Base-by-base conservation (phyloP, 306 rosid genomes). In the Casuarina glauca region DNA sequence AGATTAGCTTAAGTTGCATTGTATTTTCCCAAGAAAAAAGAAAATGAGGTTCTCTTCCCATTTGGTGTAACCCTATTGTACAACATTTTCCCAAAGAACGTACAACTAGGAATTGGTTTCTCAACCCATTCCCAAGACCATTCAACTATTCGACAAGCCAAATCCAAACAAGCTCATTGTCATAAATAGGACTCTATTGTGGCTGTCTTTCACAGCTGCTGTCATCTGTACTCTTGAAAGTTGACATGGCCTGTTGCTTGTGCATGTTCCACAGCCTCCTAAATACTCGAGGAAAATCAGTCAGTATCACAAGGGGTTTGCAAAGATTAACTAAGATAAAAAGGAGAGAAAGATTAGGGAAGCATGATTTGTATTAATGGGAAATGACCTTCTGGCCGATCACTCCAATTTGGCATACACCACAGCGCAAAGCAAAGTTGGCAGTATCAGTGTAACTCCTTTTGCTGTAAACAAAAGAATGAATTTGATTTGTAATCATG, bases 331-430 rank as follows among this genome's bases (percentile, higher is more conserved):
- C 61, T 48, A 75, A 69, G 58, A 42, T 5, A 26, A 62, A 61
- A 43, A 75, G 74, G 63, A 73, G 8, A 54, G 62, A 17, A 9
- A 84, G 16, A 62, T 36, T 53, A 76, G 49, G 49, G 49, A 76
- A 67, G 55, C 38, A 19, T 54, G 68, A 75, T 39, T 51, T 39
- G 49, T 50, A 44, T 17, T 32, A 44, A 74, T 3, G 78, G 50
- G 76, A 64, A 79, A 69, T 85, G 70, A 94, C 99, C 99, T 86
- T 87, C 80, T 93, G 93, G 79, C 97, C 99, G 8, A 87, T 5
- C 7, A 96, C 94, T 82, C 98, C 99, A 64, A 91, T 90, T 85
- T 96, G 99, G 93, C 99, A 96, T 9, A 91, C 93, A n/a, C 97
- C 98, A 50, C 99, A 96, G 57, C 98, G 98, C 79, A 93, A 84